These are phyloP conservation scores for Alloascoidea hylecoeti DNA, from an alignment of 805 yeast genomes.

Conservation along the genomic window DNA sequence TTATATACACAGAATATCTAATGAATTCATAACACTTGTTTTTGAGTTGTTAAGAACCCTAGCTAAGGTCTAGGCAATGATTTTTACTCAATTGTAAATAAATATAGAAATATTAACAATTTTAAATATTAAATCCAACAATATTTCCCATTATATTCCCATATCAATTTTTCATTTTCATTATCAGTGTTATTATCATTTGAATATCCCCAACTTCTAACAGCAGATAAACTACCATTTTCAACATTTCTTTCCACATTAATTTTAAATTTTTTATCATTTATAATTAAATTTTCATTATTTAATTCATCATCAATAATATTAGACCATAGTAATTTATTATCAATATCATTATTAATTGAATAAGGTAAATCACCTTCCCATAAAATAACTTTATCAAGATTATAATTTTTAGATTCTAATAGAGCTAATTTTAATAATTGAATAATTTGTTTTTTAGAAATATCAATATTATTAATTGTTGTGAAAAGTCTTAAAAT, in stretches of 20 bases:
- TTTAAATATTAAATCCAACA: no score
- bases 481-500: neutral
- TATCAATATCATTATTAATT: no score
- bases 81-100: no score
- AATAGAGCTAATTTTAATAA: neutral
- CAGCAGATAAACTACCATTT: neutral
- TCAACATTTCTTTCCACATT: no score
- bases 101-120: no score
- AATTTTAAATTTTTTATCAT: no score
- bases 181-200: no score
- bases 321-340: neutral
- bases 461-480: neutral
- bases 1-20: no score
- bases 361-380: neutral
- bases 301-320: neutral
- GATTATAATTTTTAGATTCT: neutral
- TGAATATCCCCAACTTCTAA: no score
- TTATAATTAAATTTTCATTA: neutral
- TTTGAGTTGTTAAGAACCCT: no score
- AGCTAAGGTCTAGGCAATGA: no score
- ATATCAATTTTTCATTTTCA: neutral
- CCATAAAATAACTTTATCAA: neutral
- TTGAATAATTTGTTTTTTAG: neutral
- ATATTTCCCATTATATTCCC: slow-evolving; percentile 1
- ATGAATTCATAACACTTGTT: no score